These are phyloP conservation scores for Colletotrichum higginsianum DNA, from an alignment of 2,329 filamentous ascomycete species.

Conservation along the genomic window DNA sequence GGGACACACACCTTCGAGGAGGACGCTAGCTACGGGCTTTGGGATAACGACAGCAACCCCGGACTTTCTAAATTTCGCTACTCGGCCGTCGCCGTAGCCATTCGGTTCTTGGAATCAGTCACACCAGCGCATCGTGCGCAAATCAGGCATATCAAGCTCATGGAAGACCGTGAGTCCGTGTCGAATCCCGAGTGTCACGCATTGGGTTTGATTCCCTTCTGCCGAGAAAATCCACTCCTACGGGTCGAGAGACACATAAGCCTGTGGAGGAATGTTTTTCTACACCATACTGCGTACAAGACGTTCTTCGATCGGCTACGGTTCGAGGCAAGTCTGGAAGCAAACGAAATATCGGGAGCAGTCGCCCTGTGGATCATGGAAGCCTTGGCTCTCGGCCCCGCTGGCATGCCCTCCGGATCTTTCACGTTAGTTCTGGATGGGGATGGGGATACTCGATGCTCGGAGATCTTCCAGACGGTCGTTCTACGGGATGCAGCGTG, in stretches of 20 bases:
- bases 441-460: neutral
- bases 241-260: conserved; percentile 14
- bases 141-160: neutral
- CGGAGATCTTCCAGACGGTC: conserved; percentile 12
- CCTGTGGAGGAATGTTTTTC: conserved; percentile 8
- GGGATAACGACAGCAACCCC: neutral
- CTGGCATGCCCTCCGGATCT: conserved; percentile 15
- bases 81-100: conserved; percentile 20
- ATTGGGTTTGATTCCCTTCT: conserved; percentile 17
- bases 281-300: too few species aligned
- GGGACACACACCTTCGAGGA: neutral
- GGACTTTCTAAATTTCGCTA: neutral
- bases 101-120: conserved; percentile 4
- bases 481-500: conserved; percentile 24
- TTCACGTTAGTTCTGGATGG: conserved; percentile 15
- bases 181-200: conserved; percentile 16
- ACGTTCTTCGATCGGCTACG: too few species aligned
- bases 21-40: neutral
- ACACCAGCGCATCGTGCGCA: neutral
- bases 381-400: neutral
- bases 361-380: conserved; percentile 4
- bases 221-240: conserved; percentile 17
- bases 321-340: neutral
- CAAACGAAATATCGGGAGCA: neutral
- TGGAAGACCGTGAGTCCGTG: conserved; percentile 14